A percentile compares a stretch with the other conserved stretches of the same genome.
phyloP scores from a whole-genome alignment of 805 yeast genomes.

The Barnettozyma wickerhamii region DNA sequence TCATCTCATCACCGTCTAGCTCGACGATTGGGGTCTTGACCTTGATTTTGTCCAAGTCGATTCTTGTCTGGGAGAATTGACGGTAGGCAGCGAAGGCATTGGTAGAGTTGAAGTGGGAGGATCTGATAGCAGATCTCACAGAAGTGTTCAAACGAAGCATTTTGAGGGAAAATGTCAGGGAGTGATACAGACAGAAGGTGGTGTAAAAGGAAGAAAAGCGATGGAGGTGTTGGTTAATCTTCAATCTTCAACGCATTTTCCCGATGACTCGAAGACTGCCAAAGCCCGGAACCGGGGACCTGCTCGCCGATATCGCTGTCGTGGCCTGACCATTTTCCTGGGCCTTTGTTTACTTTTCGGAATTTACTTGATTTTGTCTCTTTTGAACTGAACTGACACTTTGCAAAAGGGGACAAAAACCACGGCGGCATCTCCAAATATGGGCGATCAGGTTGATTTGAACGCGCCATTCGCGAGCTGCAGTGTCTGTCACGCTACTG shows the following conservation, averaged over 20 bases:
- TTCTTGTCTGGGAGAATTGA: slow-evolving; percentile 19
- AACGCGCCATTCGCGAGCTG: slow-evolving; percentile 31
- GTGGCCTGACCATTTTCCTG: not conserved
- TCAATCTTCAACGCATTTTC: too few relatives aligned
- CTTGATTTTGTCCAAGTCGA: slow-evolving; percentile 48
- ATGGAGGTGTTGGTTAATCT: too few relatives aligned
- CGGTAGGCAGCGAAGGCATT: slow-evolving; percentile 10
- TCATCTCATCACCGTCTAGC: slow-evolving; percentile 84
- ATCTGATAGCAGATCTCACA: slow-evolving; percentile 15
- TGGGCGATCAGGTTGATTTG: slow-evolving; percentile 13
- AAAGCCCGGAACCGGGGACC: not conserved
- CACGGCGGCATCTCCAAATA: not conserved
- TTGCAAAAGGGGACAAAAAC: too few relatives aligned
- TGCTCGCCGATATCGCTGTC: too few relatives aligned
- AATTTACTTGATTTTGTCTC: not conserved
- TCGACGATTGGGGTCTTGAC: slow-evolving; percentile 75
- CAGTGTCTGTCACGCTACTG: slow-evolving; percentile 28
- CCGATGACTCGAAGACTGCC: not conserved
- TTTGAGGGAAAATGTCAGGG: not conserved
- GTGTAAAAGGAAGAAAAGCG: too few relatives aligned
- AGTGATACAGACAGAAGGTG: too few relatives aligned
- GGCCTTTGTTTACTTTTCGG: not conserved
- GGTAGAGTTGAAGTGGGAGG: slow-evolving; percentile 7
- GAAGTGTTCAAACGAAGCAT: slow-evolving; percentile 20
- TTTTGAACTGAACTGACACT: too few relatives aligned